A percentile compares a stretch with the other conserved stretches of the same genome.
Evolutionary conservation across 768 basidiomycete species (phyloP).

Genomic region (Suillus subalutaceus): DNA sequence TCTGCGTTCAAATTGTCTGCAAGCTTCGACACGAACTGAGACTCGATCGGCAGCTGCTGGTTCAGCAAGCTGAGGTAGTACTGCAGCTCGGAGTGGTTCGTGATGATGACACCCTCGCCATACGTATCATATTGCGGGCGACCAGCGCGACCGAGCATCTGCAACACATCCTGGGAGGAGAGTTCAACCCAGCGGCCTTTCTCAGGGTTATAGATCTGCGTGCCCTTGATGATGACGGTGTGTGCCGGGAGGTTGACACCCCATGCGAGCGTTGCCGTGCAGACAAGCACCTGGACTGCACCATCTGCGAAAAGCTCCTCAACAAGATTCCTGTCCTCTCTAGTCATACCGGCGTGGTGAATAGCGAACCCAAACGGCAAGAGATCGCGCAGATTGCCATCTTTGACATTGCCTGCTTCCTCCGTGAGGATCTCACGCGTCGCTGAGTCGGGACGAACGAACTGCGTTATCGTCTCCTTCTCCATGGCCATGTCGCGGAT

Average conservation of each 20-base stretch:
- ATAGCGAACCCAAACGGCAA: slow-evolving; percentile 97
- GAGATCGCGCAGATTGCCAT: slow-evolving; percentile 82
- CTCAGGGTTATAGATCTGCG: slow-evolving; percentile 98
- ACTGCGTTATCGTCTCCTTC: slow-evolving; percentile 94
- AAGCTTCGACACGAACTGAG: slow-evolving; percentile 88
- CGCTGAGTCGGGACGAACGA: slow-evolving; percentile 92
- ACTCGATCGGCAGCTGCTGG: slow-evolving; percentile 97
- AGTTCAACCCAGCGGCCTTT: slow-evolving; percentile 98
- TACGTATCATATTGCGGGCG: slow-evolving; percentile 97
- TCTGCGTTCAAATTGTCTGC: slow-evolving; percentile 98
- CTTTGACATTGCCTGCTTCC: slow-evolving; percentile 83
- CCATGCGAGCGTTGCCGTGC: slow-evolving; percentile 98
- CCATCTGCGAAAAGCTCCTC: slow-evolving; percentile 95
- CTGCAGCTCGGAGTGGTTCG: slow-evolving; percentile 95
- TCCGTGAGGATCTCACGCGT: slow-evolving; percentile 87
- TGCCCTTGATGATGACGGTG: slow-evolving; percentile 99
- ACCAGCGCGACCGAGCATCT: slow-evolving; percentile 98
- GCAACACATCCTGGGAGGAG: slow-evolving; percentile 93
- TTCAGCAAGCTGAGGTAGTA: slow-evolving; percentile 96
- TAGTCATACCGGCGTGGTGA: slow-evolving; percentile 96
- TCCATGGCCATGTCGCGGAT: slow-evolving; percentile 94
- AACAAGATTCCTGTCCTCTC: slow-evolving; percentile 87
- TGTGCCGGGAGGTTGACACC: slow-evolving; percentile 99
- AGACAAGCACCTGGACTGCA: slow-evolving; percentile 91
- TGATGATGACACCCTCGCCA: slow-evolving; percentile 98